phyloP scores from a whole-genome alignment of 2,329 filamentous ascomycete species.

The Alternaria angustiovoidea region DNA sequence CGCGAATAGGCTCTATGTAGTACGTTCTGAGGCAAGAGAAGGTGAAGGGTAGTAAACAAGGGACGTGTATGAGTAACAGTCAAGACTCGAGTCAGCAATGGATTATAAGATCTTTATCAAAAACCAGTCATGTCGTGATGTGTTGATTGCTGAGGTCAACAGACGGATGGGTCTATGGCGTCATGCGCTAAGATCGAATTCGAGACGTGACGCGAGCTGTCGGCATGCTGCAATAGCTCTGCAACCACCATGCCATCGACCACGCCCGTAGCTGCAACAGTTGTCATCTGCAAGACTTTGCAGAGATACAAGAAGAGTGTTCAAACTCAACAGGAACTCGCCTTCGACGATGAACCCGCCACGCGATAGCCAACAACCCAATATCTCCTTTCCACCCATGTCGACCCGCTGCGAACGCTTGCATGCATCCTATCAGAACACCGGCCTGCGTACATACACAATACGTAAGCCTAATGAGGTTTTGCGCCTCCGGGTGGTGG shows the following conservation, averaged over 20 bases:
- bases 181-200: not conserved
- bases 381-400: not conserved
- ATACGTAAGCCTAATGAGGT: not conserved
- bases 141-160: not conserved
- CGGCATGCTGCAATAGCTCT: not conserved
- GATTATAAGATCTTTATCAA: not conserved
- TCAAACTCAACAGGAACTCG: not conserved
- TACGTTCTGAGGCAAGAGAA: not conserved
- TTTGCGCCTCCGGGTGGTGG: constrained; percentile 11
- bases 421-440: not conserved
- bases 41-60: not conserved
- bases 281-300: not conserved
- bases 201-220: not conserved
- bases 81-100: not conserved
- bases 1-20: not conserved
- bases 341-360: not conserved
- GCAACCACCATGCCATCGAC: not conserved
- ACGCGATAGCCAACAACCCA: constrained; percentile 1
- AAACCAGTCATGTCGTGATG: not conserved
- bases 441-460: not conserved
- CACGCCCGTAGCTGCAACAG: not conserved
- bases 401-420: not conserved
- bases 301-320: not conserved
- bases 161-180: not conserved
- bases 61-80: not conserved